Evolutionary conservation across 202 grass and related monocot genomes (phyloP).

Genomic region (Bolboschoenoplectus hybrid): DNA sequence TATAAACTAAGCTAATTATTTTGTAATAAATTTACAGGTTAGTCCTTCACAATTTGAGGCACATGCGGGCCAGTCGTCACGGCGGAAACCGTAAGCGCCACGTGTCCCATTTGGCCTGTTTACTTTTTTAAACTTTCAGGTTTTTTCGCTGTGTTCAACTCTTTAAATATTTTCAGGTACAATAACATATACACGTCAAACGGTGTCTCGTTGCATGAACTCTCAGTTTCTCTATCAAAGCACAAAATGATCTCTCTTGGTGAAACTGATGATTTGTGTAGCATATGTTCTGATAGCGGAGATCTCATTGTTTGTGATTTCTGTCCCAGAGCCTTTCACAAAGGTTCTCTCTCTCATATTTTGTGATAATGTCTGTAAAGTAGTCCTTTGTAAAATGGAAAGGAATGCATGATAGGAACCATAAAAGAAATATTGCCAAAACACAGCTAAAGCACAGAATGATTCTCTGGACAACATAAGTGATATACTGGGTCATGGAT

Average conservation of each 20-base stretch:
- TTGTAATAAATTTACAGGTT: slow-evolving; percentile 57
- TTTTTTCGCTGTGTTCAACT: not conserved
- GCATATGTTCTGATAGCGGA: slow-evolving; percentile 80
- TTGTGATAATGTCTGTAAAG: not conserved
- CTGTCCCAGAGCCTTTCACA: slow-evolving; percentile 92
- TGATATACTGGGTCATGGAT: not conserved
- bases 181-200: slow-evolving; percentile 98
- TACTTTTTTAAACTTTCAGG: slow-evolving; percentile 34
- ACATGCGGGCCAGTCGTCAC: slow-evolving; percentile 84
- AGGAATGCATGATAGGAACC: not conserved
- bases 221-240: slow-evolving; percentile 84
- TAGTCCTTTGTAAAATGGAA: not conserved
- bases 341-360: slow-evolving; percentile 47
- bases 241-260: slow-evolving; percentile 57
- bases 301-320: slow-evolving; percentile 93
- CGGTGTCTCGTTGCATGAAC: slow-evolving; percentile 92
- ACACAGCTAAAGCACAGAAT: not conserved
- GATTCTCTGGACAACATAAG: not conserved
- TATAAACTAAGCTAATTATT: slow-evolving; percentile 45
- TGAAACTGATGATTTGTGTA: slow-evolving; percentile 84
- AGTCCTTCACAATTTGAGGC: slow-evolving; percentile 95
- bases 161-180: slow-evolving; percentile 55
- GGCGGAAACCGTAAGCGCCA: slow-evolving; percentile 81
- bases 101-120: not conserved
- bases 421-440: not conserved